Percentiles rank a stretch among this genome's conserved stretches.
Conservation (phyloP, 1,284 basidiomycete genomes). For the Ganoderma boninense region DNA sequence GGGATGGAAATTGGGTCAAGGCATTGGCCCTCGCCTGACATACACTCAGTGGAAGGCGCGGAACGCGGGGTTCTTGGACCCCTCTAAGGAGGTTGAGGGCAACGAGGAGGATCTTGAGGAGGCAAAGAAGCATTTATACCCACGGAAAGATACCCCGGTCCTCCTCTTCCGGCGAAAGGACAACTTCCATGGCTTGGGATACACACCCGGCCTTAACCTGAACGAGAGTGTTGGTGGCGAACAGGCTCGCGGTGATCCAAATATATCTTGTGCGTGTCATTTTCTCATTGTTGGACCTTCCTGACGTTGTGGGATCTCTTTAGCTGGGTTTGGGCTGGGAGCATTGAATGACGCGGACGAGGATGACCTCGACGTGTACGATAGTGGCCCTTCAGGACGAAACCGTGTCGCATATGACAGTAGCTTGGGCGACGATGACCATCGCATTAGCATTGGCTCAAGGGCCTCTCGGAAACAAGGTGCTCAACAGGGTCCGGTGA, state of each 20-base stretch:
- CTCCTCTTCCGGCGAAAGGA: conserved; percentile 74
- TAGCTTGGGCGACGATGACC: conserved; percentile 68
- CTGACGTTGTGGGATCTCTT: neutral
- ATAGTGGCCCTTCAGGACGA: conserved; percentile 49
- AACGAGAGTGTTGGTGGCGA: conserved; percentile 56
- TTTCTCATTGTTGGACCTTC: neutral
- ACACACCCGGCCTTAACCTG: conserved; percentile 70
- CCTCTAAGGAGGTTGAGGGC: conserved; percentile 41
- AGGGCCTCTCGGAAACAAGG: conserved; percentile 17
- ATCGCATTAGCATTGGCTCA: conserved; percentile 41
- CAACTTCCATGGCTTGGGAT: conserved; percentile 84
- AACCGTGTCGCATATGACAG: conserved; percentile 77
- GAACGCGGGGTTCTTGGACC: conserved; percentile 56
- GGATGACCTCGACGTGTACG: conserved; percentile 90
- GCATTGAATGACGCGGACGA: conserved; percentile 89
- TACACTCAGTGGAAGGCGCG: conserved; percentile 79
- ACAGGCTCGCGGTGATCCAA: conserved; percentile 52
- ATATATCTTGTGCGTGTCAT: conserved; percentile 60
- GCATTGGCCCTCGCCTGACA: conserved; percentile 91
- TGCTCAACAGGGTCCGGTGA: conserved; percentile 33
- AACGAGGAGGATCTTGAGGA: conserved; percentile 72
- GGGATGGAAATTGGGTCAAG: conserved; percentile 95
- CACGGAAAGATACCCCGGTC: conserved; percentile 82
- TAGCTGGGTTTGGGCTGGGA: conserved; percentile 87
- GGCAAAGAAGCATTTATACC: conserved; percentile 86